Conservation (phyloP, 2,329 filamentous ascomycete genomes). For the Seiridium cupressi region DNA sequence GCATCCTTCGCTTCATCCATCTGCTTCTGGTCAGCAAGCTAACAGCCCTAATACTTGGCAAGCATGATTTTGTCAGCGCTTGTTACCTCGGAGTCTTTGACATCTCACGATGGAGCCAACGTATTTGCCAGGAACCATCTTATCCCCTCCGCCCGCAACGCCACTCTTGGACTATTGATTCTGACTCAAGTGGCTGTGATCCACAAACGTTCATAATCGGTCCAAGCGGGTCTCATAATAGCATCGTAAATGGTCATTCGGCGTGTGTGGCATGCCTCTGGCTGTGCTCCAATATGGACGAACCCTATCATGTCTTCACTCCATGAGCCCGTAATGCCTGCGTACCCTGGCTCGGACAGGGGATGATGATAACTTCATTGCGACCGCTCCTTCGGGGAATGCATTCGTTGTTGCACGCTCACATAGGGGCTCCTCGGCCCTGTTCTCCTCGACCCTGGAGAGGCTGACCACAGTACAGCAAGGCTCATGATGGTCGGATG, state of each 20-base stretch:
- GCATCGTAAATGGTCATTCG: not conserved
- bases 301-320: not conserved
- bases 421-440: not conserved
- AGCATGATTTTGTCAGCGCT: not conserved
- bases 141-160: not conserved
- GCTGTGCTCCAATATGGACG: not conserved
- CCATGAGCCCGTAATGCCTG: not conserved
- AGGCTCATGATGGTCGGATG: not conserved
- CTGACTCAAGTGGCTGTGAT: not conserved
- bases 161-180: conserved; percentile 4
- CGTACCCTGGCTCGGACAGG: not conserved
- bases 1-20: not conserved
- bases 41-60: conserved; percentile 1
- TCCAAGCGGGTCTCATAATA: not conserved
- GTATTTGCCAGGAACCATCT: not conserved
- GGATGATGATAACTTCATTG: not conserved
- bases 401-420: not conserved
- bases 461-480: not conserved
- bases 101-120: not conserved
- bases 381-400: not conserved
- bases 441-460: not conserved
- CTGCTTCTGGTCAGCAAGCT: not conserved
- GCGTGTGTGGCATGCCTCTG: not conserved
- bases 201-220: not conserved
- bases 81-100: not conserved